phyloP scores from a whole-genome alignment of 2,329 filamentous ascomycete species.

The Colletotrichum coccodes region DNA sequence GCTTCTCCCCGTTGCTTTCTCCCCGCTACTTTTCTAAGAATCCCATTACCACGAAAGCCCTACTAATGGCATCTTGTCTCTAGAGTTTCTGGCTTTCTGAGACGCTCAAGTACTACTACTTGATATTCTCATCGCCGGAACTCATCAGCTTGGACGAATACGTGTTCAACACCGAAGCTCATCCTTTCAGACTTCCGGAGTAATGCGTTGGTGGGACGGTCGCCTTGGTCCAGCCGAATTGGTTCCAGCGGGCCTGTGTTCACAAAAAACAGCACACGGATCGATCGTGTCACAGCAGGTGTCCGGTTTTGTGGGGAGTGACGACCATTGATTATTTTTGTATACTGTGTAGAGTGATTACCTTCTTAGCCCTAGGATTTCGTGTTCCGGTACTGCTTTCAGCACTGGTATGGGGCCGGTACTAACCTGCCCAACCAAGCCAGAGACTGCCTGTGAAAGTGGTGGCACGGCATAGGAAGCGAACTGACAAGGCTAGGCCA shows the following conservation, averaged over 20 bases:
- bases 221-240: not conserved
- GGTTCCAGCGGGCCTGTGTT: not conserved
- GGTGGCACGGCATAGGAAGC: no score
- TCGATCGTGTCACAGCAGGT: not conserved
- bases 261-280: not conserved
- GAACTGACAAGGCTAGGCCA: no score
- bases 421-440: no score
- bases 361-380: not conserved
- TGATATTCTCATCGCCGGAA: slow-evolving; percentile 75
- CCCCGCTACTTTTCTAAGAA: slow-evolving; percentile 32
- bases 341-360: not conserved
- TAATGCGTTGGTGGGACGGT: slow-evolving; percentile 30
- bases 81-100: slow-evolving; percentile 79
- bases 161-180: slow-evolving; percentile 67
- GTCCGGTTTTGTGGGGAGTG: not conserved
- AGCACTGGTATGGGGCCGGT: not conserved
- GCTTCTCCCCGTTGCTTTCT: slow-evolving; percentile 28
- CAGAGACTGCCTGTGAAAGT: no score
- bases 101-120: slow-evolving; percentile 80
- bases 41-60: not conserved
- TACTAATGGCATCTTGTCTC: not conserved
- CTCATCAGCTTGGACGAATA: slow-evolving; percentile 74
- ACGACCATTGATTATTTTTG: not conserved
- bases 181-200: slow-evolving; percentile 47
- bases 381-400: not conserved